Conservation (phyloP, 169 alveolate species). For the Cyclospora cayetanensis region DNA sequence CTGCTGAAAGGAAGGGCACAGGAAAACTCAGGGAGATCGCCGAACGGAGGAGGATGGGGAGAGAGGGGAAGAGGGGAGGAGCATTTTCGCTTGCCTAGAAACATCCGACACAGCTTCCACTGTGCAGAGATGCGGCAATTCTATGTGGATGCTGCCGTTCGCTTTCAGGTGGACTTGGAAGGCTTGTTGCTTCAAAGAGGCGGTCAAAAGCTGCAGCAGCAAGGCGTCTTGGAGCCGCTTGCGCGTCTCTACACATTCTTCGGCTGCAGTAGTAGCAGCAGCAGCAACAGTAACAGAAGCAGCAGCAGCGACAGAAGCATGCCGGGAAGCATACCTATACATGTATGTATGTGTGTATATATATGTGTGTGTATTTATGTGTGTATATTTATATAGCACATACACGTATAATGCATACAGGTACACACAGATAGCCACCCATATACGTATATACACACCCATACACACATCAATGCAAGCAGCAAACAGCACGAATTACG, state of each 20-base stretch:
- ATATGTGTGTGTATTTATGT: not conserved
- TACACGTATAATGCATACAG: not conserved
- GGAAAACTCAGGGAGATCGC: no score
- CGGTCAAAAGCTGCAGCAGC: conserved; percentile 15
- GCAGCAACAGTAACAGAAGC: not conserved
- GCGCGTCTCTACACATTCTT: conserved; percentile 11
- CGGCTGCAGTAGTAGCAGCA: conserved; percentile 56
- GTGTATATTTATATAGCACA: not conserved
- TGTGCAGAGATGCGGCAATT: not conserved
- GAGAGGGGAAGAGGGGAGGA: no score
- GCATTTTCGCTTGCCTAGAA: not conserved
- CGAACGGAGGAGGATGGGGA: no score
- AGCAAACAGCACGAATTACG: no score
- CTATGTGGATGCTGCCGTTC: conserved; percentile 8
- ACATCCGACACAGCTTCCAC: not conserved
- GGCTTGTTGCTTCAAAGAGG: not conserved
- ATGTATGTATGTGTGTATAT: not conserved
- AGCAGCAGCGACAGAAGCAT: conserved; percentile 32
- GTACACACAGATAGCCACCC: not conserved
- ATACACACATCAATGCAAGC: no score
- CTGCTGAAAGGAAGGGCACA: no score
- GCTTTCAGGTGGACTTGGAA: not conserved
- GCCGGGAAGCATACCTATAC: no score
- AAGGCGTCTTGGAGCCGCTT: conserved; percentile 20
- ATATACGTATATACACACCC: no score